phyloP scores from a whole-genome alignment of 2,329 filamentous ascomycete genomes.

The Alternaria gaisen region DNA sequence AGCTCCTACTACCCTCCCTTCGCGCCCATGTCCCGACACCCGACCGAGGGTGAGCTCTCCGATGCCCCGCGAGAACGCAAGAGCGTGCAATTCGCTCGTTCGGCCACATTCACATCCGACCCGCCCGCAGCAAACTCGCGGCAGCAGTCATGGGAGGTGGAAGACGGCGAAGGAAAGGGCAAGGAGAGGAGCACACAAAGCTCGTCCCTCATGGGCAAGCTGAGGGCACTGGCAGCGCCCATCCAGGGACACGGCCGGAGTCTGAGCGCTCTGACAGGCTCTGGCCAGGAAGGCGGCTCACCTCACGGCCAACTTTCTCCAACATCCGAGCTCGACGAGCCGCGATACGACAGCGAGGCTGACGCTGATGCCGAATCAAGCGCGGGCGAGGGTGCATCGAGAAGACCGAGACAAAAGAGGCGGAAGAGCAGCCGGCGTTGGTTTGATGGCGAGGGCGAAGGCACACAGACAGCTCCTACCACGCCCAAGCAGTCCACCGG shows the following conservation, averaged over 20 bases:
- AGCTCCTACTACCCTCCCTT: slow-evolving; percentile 41
- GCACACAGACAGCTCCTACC: slow-evolving; percentile 70
- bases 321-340: slow-evolving; percentile 58
- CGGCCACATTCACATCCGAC: slow-evolving; percentile 50
- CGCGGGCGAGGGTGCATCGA: slow-evolving; percentile 70
- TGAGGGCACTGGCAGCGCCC: slow-evolving; percentile 75
- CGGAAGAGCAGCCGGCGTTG: slow-evolving; percentile 71
- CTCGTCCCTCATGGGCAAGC: slow-evolving; percentile 77
- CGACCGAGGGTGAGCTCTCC: slow-evolving; percentile 43
- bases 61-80: slow-evolving; percentile 58
- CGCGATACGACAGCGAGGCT: slow-evolving; percentile 69
- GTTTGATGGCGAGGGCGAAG: slow-evolving; percentile 58
- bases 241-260: slow-evolving; percentile 61
- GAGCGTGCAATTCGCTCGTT: slow-evolving; percentile 79
- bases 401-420: slow-evolving; percentile 57
- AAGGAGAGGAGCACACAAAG: slow-evolving; percentile 59
- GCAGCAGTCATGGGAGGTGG: slow-evolving; percentile 69
- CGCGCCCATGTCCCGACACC: slow-evolving; percentile 43
- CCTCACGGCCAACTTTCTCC: slow-evolving; percentile 55
- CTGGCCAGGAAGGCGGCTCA: slow-evolving; percentile 49
- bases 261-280: slow-evolving; percentile 57
- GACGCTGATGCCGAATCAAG: slow-evolving; percentile 88
- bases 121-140: slow-evolving; percentile 62
- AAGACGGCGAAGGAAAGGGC: slow-evolving; percentile 69
- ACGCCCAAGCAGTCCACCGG: slow-evolving; percentile 67